Evolutionary conservation across 257 asterid species (phyloP).

Genomic region (Buddleja alternifolia): DNA sequence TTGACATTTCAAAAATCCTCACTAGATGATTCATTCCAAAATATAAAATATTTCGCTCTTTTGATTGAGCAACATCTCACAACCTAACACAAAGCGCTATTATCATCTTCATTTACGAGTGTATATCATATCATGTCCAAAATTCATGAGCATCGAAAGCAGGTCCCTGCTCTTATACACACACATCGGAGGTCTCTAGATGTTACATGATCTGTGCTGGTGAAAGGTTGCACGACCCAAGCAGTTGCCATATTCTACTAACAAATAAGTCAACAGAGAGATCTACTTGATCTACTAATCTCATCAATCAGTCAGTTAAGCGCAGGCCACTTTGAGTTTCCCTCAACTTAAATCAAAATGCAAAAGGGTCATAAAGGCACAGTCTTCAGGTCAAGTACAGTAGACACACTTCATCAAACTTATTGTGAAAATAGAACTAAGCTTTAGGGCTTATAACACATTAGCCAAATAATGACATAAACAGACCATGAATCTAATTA

Average conservation of each 20-base stretch:
- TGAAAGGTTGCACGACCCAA: not conserved
- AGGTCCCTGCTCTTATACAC: not conserved
- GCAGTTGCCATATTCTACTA: not conserved
- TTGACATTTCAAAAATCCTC: not conserved
- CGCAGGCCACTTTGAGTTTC: not conserved
- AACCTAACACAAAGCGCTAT: not conserved
- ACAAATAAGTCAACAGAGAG: not conserved
- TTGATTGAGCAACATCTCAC: not conserved
- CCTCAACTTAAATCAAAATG: not conserved
- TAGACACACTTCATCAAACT: not conserved
- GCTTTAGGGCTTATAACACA: slow-evolving; percentile 6
- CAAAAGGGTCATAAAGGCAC: not conserved
- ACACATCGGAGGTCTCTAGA: not conserved
- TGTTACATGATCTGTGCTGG: not conserved
- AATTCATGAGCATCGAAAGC: not conserved
- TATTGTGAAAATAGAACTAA: not conserved
- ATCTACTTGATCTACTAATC: not conserved
- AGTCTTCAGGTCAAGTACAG: not conserved
- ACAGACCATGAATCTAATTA: not conserved
- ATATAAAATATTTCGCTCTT: not conserved
- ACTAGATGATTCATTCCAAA: not conserved
- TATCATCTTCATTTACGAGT: not conserved
- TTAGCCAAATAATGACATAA: not conserved
- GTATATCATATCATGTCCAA: not conserved
- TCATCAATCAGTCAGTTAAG: not conserved